Evolutionary conservation across 768 basidiomycete species (phyloP).

Genomic region (Leccinum disarticulatum): DNA sequence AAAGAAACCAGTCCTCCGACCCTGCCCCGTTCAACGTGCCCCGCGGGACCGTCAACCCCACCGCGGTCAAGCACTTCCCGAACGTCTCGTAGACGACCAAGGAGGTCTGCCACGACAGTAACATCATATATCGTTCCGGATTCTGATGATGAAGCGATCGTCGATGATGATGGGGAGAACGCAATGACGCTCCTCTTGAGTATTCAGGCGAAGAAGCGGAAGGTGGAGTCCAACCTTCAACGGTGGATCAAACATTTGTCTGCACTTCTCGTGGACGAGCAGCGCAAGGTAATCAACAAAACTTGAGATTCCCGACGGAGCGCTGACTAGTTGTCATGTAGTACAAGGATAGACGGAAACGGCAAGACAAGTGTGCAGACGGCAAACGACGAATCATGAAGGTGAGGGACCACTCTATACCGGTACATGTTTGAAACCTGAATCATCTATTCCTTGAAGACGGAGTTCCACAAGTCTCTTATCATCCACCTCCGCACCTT

Average conservation of each 20-base stretch:
- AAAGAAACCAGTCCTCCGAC: conserved; percentile 38
- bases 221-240: conserved; percentile 49
- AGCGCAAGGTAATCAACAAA: conserved; percentile 55
- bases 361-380: conserved; percentile 46
- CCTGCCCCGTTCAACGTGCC: conserved; percentile 25
- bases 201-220: conserved; percentile 36
- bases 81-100: conserved; percentile 52
- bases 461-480: conserved; percentile 67
- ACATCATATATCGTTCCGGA: conserved; percentile 66
- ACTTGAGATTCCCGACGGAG: neutral
- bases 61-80: conserved; percentile 20
- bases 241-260: conserved; percentile 69
- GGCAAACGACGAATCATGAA: conserved; percentile 55
- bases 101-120: conserved; percentile 51
- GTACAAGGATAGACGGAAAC: conserved; percentile 66
- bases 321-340: conserved; percentile 26
- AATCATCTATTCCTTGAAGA: conserved; percentile 38
- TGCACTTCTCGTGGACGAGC: conserved; percentile 61
- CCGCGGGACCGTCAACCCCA: conserved; percentile 16
- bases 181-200: conserved; percentile 31
- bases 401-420: conserved; percentile 38
- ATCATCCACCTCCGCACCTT: conserved; percentile 55
- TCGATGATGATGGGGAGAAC: conserved; percentile 37
- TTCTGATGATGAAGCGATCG: conserved; percentile 67
- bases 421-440: neutral